A percentile compares a stretch with the other conserved stretches of the same genome.
Evolutionary conservation across 1,139 yeast genomes (phyloP).

Genomic region (Suhomyces ambrosiae): DNA sequence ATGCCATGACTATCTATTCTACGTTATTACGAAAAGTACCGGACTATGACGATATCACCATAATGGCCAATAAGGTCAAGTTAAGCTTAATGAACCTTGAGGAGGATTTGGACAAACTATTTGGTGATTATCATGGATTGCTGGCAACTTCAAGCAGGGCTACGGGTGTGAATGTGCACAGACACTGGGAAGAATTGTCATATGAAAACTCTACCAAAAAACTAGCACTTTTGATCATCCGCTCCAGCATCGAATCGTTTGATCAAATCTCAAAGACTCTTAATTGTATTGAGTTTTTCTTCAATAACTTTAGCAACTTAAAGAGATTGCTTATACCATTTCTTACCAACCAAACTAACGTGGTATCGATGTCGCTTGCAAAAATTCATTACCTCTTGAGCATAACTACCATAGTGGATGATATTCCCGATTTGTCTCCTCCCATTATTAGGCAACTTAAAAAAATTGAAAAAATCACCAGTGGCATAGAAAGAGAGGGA

Average conservation of each 20-base stretch:
- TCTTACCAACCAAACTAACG: conserved; percentile 34
- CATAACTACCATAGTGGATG: conserved; percentile 35
- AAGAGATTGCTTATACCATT: conserved; percentile 42
- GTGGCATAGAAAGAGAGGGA: conserved; percentile 41
- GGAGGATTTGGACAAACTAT: conserved; percentile 32
- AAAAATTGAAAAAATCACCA: conserved; percentile 41
- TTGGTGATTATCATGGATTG: conserved; percentile 22
- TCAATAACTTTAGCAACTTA: conserved; percentile 40
- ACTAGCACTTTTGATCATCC: conserved; percentile 24
- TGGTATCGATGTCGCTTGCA: conserved; percentile 28
- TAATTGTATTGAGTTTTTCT: conserved; percentile 37
- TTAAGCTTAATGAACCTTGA: conserved; percentile 32
- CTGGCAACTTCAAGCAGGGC: neutral
- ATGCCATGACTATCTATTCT: conserved; percentile 43
- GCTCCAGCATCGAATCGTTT: conserved; percentile 26
- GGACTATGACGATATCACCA: conserved; percentile 45
- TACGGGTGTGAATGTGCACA: no score
- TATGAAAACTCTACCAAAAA: conserved; percentile 32
- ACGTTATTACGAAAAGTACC: conserved; percentile 45
- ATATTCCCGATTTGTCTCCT: conserved; percentile 25
- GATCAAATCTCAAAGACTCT: conserved; percentile 26
- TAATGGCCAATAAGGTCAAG: conserved; percentile 34
- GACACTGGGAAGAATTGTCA: conserved; percentile 32
- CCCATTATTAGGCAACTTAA: conserved; percentile 31
- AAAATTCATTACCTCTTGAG: conserved; percentile 29